A percentile compares a stretch with the other conserved stretches of the same genome.
Evolutionary conservation across 176 grass and related monocot genomes (phyloP).

Genomic region (Juncus inflexus): DNA sequence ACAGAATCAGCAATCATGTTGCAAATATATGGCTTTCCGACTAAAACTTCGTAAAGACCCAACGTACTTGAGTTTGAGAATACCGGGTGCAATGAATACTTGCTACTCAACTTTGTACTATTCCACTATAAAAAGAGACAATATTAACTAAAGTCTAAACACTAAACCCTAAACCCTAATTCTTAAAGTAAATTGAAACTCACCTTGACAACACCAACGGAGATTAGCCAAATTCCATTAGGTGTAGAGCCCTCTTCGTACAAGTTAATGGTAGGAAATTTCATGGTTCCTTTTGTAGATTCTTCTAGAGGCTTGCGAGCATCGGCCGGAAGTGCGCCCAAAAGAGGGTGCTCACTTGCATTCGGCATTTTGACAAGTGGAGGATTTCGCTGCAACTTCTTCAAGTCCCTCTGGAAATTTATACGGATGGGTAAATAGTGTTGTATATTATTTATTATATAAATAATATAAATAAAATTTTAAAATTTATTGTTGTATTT

Average conservation of each 20-base stretch:
- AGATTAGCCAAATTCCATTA: slow-evolving; percentile 75
- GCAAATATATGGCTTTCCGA: slow-evolving; percentile 84
- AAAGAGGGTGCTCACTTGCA: slow-evolving; percentile 75
- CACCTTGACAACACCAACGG: slow-evolving; percentile 83
- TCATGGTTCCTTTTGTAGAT: slow-evolving; percentile 63
- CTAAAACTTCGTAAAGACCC: slow-evolving; percentile 82
- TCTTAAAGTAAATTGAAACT: slow-evolving; percentile 13
- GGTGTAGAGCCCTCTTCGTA: slow-evolving; percentile 72
- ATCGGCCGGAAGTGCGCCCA: slow-evolving; percentile 55
- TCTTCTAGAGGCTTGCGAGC: slow-evolving; percentile 45
- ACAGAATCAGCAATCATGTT: slow-evolving; percentile 75
- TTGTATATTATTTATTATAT: too few relatives aligned
- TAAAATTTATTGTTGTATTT: too few relatives aligned
- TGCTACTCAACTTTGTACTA: slow-evolving; percentile 56
- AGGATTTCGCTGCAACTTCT: slow-evolving; percentile 79
- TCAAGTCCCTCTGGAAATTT: slow-evolving; percentile 72
- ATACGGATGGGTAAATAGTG: too few relatives aligned
- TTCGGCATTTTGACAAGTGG: slow-evolving; percentile 90
- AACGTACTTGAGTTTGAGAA: slow-evolving; percentile 85
- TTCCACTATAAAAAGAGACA: slow-evolving; percentile 53
- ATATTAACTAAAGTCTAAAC: neutral
- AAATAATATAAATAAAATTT: too few relatives aligned
- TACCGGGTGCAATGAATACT: slow-evolving; percentile 60
- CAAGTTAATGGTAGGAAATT: slow-evolving; percentile 40
- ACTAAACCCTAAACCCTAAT: too few relatives aligned